Conservation (phyloP, 2,329 filamentous ascomycete genomes). For the Fusarium piperis region DNA sequence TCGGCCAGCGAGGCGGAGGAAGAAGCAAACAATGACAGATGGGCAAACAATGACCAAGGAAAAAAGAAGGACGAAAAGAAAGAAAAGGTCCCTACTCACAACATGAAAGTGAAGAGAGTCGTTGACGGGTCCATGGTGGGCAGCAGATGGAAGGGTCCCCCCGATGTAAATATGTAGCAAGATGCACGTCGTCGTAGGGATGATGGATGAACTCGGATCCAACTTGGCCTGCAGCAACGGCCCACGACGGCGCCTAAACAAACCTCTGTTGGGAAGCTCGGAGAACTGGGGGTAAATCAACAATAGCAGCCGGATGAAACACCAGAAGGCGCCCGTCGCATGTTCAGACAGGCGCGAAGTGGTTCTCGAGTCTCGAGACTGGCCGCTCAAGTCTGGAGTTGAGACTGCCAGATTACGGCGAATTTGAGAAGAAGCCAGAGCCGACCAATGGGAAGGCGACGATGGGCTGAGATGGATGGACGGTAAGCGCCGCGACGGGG, state of each 20-base stretch:
- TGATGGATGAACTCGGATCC: constrained; percentile 17
- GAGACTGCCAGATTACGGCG: constrained; percentile 30
- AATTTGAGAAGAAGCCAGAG: constrained; percentile 15
- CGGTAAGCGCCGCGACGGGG: constrained; percentile 39
- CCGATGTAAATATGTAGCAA: constrained; percentile 41
- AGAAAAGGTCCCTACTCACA: constrained; percentile 62
- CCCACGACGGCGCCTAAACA: constrained; percentile 41
- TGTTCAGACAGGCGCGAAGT: constrained; percentile 37
- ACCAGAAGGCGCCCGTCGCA: constrained; percentile 34
- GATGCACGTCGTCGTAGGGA: constrained; percentile 20
- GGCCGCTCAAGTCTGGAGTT: constrained; percentile 27
- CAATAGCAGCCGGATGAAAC: constrained; percentile 41
- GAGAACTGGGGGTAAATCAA: constrained; percentile 27
- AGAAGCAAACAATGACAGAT: constrained; percentile 18
- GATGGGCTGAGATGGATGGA: constrained; percentile 14
- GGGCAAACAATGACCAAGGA: constrained; percentile 7
- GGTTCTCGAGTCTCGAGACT: constrained; percentile 21
- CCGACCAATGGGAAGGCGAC: constrained; percentile 30
- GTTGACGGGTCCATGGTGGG: constrained; percentile 67
- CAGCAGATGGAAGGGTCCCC: constrained; percentile 15
- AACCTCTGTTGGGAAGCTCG: constrained; percentile 15
- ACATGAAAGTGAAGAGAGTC: constrained; percentile 74
- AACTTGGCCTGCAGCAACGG: constrained; percentile 28
- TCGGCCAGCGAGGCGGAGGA: constrained; percentile 33
- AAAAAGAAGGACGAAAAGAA: constrained; percentile 37